Base-by-base conservation (phyloP, 2,329 filamentous ascomycete genomes). In the Paracorniculantispora psalliotae region DNA sequence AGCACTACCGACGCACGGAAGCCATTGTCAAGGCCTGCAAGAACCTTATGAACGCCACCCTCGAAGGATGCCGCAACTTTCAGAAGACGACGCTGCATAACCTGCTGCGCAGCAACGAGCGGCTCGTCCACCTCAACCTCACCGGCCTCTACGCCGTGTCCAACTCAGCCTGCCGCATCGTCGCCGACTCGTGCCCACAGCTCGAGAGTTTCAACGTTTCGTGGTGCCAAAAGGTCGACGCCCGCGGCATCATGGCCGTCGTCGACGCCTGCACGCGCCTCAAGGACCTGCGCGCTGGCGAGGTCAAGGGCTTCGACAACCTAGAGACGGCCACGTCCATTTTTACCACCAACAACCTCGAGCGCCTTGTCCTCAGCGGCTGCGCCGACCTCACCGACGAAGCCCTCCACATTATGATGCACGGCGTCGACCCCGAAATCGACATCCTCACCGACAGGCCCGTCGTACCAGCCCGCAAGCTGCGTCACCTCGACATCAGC, bases 21-120 rank as follows among this genome's bases (percentile, higher is more conserved):
- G 86, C 87, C 35, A 84, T 97, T 44, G 87, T 89, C n/a, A 88
- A 89, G 64, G 84, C 89, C 6, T 97, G 93, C 76, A 86, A 80
- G 65, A 97, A 97, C 67, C 81, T 99, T 25, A 86, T 92, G 68
- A 91, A 91, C 67, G 89, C 92, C 56, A 96, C 90, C 1, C 81
- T 97, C 17, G 91, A 97, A 74, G 94, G 92, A 5, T 96, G 92
- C 69, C 85, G 88, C 46, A 94, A 96, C 63, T 89, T 96, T 65
- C 85, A 89, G 60, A 85, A 85, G 37, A 83, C 85, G 3, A 90
- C 92, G 1, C 81, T 97, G 59, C 90, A 91, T 72, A 89, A 85
- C 67, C 78, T 99, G 9, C 78, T 94, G 50, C 78, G 75, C 57
- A 85, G 85, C 57, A 97, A 97, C 70, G 81, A 82, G 58, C 84